A percentile compares a stretch with the other conserved stretches of the same genome.
Conservation (phyloP, 192 early-diverging fungal species). For the Oehlia diaphana region DNA sequence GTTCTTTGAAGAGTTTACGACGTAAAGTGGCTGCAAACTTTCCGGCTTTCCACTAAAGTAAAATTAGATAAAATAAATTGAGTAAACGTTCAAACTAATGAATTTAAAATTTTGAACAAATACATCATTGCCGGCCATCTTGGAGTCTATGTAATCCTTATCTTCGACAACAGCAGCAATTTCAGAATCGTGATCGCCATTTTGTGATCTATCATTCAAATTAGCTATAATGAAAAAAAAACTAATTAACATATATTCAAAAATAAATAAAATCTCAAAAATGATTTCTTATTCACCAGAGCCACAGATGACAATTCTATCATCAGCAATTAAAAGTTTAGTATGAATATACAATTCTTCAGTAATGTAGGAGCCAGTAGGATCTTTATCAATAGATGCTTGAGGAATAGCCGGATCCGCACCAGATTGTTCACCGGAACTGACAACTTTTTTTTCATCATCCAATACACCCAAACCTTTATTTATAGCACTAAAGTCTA, state of each 20-base stretch:
- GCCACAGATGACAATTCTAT: constrained; percentile 76
- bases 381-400: neutral
- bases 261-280: neutral
- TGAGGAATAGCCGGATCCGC: neutral
- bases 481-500: constrained; percentile 42
- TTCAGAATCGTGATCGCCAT: constrained; percentile 85
- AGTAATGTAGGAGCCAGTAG: constrained; percentile 52
- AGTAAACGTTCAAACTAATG: neutral
- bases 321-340: constrained; percentile 88
- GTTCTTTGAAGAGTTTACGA: constrained; percentile 78
- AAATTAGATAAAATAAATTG: neutral
- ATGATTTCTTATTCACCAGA: constrained; percentile 42
- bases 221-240: constrained; percentile 51
- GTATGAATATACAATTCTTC: constrained; percentile 90
- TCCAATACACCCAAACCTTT: neutral
- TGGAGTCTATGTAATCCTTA: constrained; percentile 61
- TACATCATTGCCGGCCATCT: constrained; percentile 69
- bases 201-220: constrained; percentile 86
- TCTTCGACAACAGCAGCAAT: constrained; percentile 85
- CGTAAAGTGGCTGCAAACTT: constrained; percentile 74
- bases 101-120: neutral
- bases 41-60: constrained; percentile 62
- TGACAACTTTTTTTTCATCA: neutral
- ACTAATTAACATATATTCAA: neutral
- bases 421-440: neutral